These are phyloP conservation scores for Camellia sinensis DNA, from an alignment of 148 eudicot species.

Conservation along the genomic window DNA sequence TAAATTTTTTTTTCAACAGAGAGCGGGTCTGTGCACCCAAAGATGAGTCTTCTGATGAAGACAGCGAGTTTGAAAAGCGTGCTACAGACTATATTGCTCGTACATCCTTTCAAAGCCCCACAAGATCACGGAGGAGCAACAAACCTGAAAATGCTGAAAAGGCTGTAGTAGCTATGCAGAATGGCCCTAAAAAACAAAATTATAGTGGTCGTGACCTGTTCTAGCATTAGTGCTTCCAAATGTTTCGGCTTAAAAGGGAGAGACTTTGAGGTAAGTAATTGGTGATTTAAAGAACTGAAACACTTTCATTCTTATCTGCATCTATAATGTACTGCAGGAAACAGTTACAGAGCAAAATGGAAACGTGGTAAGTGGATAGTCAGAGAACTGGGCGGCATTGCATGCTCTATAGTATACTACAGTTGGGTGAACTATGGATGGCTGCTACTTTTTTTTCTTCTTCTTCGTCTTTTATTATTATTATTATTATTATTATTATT, in stretches of 20 bases:
- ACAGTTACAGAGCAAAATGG: constrained; percentile 4
- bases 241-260: constrained; percentile 41
- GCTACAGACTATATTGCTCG: constrained; percentile 35
- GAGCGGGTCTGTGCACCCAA: constrained; percentile 67
- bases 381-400: constrained; percentile 14
- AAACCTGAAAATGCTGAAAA: constrained; percentile 27
- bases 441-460: background rate
- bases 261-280: constrained; percentile 33
- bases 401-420: background rate
- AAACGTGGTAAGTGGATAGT: constrained; percentile 9
- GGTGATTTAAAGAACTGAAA: background rate
- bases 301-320: background rate
- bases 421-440: background rate
- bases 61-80: constrained; percentile 33
- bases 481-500: too few species aligned
- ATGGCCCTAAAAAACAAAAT: constrained; percentile 38
- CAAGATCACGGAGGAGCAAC: constrained; percentile 26
- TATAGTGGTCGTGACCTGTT: constrained; percentile 53
- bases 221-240: constrained; percentile 72
- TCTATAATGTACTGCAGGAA: constrained; percentile 17
- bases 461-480: too few species aligned
- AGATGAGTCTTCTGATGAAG: constrained; percentile 39
- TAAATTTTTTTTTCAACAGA: constrained; percentile 38
- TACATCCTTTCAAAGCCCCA: constrained; percentile 42
- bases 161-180: constrained; percentile 30